Evolutionary conservation across 1,139 yeast species (phyloP).

Genomic region (Kluyveromyces sp.): DNA sequence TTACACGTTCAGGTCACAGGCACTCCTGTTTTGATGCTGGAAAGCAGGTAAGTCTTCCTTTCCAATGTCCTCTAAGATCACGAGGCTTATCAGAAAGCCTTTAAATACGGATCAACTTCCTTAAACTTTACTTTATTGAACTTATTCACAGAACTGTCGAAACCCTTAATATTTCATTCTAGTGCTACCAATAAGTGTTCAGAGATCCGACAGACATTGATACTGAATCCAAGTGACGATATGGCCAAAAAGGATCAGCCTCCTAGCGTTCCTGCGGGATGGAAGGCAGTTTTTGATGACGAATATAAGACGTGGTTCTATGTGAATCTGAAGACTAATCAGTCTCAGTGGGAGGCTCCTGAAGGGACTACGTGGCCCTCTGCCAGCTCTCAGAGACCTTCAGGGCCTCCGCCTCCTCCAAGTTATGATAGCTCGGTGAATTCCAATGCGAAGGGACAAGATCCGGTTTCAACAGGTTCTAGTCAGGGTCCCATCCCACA

Average conservation of each 20-base stretch:
- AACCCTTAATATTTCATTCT: no score
- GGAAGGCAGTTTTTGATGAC: conserved; percentile 83
- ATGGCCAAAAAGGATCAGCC: conserved; percentile 39
- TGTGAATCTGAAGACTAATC: conserved; percentile 62
- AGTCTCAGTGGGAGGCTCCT: conserved; percentile 91
- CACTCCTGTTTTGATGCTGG: no score
- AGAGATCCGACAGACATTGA: neutral
- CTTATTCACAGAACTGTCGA: neutral
- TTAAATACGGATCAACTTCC: neutral
- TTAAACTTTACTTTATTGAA: neutral
- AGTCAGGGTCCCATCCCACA: conserved; percentile 9
- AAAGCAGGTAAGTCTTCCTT: no score
- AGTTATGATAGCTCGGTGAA: conserved; percentile 10
- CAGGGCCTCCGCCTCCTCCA: conserved; percentile 20
- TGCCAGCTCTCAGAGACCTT: conserved; percentile 33
- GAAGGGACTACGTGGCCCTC: conserved; percentile 44
- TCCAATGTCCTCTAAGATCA: no score
- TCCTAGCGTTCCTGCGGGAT: conserved; percentile 67
- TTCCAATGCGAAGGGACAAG: neutral
- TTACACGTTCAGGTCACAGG: no score
- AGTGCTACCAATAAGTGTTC: no score
- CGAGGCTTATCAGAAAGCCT: neutral
- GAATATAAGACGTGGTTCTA: conserved; percentile 73
- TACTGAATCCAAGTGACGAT: neutral
- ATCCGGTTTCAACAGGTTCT: conserved; percentile 1